Conservation (phyloP, 1,139 yeast species). For the Zygoascus meyerae region DNA sequence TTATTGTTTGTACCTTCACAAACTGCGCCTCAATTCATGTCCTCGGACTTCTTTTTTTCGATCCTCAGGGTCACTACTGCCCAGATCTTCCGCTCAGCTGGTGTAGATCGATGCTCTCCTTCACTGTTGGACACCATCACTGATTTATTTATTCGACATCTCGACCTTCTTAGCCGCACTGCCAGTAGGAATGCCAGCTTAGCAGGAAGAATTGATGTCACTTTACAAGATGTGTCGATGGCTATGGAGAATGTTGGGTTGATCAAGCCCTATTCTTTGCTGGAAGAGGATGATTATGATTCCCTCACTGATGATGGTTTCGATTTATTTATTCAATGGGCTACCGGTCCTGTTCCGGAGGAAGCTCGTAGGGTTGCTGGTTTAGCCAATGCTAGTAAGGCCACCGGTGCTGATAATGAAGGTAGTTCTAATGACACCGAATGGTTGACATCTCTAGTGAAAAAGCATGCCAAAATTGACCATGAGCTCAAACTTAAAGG, state of each 20-base stretch:
- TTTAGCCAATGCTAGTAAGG: slow-evolving; percentile 20
- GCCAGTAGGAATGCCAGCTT: slow-evolving; percentile 39
- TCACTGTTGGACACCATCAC: slow-evolving; percentile 56
- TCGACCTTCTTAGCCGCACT: slow-evolving; percentile 43
- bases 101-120: slow-evolving; percentile 67
- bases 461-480: slow-evolving; percentile 33
- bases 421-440: slow-evolving; percentile 18
- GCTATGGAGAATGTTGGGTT: slow-evolving; percentile 54
- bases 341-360: slow-evolving; percentile 38
- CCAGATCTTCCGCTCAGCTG: slow-evolving; percentile 61
- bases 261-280: slow-evolving; percentile 42
- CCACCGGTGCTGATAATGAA: slow-evolving; percentile 11
- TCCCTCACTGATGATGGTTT: slow-evolving; percentile 35
- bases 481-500: slow-evolving; percentile 33
- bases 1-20: neutral
- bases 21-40: slow-evolving; percentile 20
- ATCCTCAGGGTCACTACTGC: slow-evolving; percentile 58
- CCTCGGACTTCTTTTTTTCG: slow-evolving; percentile 50
- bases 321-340: slow-evolving; percentile 45
- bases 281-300: slow-evolving; percentile 37
- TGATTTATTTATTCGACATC: slow-evolving; percentile 54
- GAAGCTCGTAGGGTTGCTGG: slow-evolving; percentile 37
- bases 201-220: slow-evolving; percentile 40
- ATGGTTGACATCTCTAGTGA: slow-evolving; percentile 35
- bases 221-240: slow-evolving; percentile 53